phyloP scores from a whole-genome alignment of 768 basidiomycete species.

The Xanthoconium purpureum region DNA sequence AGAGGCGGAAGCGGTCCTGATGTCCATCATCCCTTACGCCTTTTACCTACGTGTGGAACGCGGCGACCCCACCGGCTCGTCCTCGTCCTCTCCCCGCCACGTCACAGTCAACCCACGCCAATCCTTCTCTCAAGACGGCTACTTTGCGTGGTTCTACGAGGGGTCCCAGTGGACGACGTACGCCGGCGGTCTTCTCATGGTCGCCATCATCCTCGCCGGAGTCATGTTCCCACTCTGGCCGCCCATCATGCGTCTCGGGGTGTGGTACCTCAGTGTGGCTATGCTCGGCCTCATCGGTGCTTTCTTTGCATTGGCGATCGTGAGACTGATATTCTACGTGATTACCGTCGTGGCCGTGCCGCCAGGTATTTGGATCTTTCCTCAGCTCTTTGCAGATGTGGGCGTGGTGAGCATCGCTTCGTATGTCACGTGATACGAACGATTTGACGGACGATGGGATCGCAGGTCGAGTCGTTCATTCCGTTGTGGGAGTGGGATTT shows the following conservation, averaged over 20 bases:
- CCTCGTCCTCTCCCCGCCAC: conserved; percentile 73
- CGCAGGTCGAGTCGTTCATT: conserved; percentile 95
- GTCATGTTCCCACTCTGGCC: conserved; percentile 99
- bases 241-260: conserved; percentile 84
- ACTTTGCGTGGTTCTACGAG: conserved; percentile 97
- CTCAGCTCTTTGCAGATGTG: conserved; percentile 95
- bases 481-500: conserved; percentile 97
- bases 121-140: conserved; percentile 70
- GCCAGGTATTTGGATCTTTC: conserved; percentile 99
- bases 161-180: conserved; percentile 93
- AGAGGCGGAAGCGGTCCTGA: conserved; percentile 68
- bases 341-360: conserved; percentile 82
- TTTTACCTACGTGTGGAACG: conserved; percentile 94
- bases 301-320: conserved; percentile 87
- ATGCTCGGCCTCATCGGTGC: conserved; percentile 85
- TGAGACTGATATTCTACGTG: conserved; percentile 91
- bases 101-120: conserved; percentile 71
- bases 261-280: conserved; percentile 90
- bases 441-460: not conserved
- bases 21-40: conserved; percentile 71
- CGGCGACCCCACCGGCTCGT: conserved; percentile 46
- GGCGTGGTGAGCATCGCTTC: conserved; percentile 76
- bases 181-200: conserved; percentile 87
- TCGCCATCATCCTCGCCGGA: conserved; percentile 87
- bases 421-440: not conserved